Evolutionary conservation across 148 eudicot species (phyloP), one percentile per base, ranked within the genome.

Genomic region (Chenopodium formosanum): DNA sequence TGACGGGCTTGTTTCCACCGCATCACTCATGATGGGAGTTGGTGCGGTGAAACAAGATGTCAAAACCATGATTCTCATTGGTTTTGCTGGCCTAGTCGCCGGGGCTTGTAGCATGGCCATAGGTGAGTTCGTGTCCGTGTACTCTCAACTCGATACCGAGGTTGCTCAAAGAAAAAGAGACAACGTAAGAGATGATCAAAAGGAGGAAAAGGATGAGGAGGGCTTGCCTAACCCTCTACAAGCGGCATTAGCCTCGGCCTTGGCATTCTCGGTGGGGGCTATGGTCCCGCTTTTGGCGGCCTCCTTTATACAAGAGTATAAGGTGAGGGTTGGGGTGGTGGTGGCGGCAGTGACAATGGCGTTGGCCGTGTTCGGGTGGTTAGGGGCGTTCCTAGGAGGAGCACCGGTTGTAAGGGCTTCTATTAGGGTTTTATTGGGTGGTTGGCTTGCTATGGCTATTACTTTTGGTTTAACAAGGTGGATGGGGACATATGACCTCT

Each of bases 91-190:
- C 27, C 48, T 88, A 9, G 84, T 88, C 6, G 88, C 85, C 27
- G 90, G 90, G 17, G 90, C 90, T n/a, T 88, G 83, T 11, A 86
- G 88, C 74, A 88, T 88, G 90, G 90, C 88, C 32, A 86, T 86
- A 9, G 90, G 90, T 2, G 90, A 88, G 74, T 88, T 82, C 5
- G 88, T 86, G 19, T 88, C 90, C 0, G 90, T 88, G 2, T 84
- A 85, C 78, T 81, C 88, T 0, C 88, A 88, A 48, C 83, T 81
- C 23, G 90, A 88, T 68, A 73, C 86, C 5, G 88, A 88, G 75
- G 64, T 86, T 56, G 87, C 90, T 12, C 88, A 88, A 32, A 79
- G 66, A 44, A 84, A 70, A 29, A 67, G 88, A 66, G 80, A 78
- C 0, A 52, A n/a, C 3, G 11, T 5, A 37, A 40, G 50, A 34